Conservation (phyloP, 495 filamentous ascomycete genomes). For the Staphylotrichum longicolle region DNA sequence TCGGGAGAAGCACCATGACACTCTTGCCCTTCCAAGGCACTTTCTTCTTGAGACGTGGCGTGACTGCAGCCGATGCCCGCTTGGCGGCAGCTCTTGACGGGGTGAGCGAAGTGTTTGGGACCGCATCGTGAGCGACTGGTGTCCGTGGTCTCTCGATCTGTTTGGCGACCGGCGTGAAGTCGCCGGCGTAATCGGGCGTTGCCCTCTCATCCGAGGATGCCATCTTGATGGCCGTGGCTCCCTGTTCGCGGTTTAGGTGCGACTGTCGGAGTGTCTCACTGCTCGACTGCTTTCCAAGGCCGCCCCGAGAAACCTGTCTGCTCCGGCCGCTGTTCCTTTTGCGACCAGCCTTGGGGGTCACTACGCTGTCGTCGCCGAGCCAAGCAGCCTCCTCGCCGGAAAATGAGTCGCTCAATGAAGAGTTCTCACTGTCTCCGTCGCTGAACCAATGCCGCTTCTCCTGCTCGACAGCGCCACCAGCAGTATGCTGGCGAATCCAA, state of each 20-base stretch:
- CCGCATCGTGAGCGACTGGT: constrained; percentile 21
- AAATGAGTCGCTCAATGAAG: constrained; percentile 59
- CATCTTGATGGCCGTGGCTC: constrained; percentile 36
- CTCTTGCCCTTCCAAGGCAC: constrained; percentile 70
- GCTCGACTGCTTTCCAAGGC: constrained; percentile 52
- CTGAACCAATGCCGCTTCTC: constrained; percentile 72
- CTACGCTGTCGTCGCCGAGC: constrained; percentile 40
- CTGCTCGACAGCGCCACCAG: constrained; percentile 52
- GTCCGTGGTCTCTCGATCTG: constrained; percentile 28
- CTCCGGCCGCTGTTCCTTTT: constrained; percentile 41
- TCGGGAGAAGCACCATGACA: constrained; percentile 68
- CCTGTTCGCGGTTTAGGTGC: constrained; percentile 46
- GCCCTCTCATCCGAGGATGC: constrained; percentile 35
- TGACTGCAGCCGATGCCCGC: constrained; percentile 26
- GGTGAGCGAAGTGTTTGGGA: constrained; percentile 32
- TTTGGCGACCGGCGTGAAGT: constrained; percentile 20
- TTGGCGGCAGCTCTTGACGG: constrained; percentile 35
- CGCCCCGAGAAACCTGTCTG: constrained; percentile 41
- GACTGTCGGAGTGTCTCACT: constrained; percentile 65
- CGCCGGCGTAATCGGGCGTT: constrained; percentile 34
- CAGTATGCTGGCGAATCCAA: constrained; percentile 74
- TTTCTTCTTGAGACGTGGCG: constrained; percentile 53
- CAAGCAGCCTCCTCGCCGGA: constrained; percentile 46
- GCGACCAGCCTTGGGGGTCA: constrained; percentile 40
- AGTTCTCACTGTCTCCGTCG: constrained; percentile 65